phyloP scores from a whole-genome alignment of 495 filamentous ascomycete genomes.

The Hypoxylon cercidicola region DNA sequence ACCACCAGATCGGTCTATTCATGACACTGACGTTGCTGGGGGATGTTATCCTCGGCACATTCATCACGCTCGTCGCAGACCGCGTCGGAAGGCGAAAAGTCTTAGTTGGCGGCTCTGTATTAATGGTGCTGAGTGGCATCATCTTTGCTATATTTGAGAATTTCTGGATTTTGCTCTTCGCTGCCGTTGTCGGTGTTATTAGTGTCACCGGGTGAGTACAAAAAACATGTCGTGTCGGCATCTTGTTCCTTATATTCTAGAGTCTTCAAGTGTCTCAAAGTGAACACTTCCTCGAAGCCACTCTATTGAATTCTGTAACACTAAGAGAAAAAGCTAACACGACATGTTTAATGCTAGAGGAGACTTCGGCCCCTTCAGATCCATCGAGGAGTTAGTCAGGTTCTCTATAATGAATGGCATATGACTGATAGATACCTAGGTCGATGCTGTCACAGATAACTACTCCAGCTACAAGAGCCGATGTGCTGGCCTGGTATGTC shows the following conservation, averaged over 20 bases:
- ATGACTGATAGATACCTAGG: slow-evolving; percentile 29
- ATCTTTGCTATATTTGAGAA: slow-evolving; percentile 74
- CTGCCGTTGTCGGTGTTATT: slow-evolving; percentile 83
- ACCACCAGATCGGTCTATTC: slow-evolving; percentile 82
- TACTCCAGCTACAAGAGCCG: slow-evolving; percentile 65
- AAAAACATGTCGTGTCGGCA: no score
- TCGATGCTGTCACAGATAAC: slow-evolving; percentile 81
- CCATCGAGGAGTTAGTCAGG: slow-evolving; percentile 73
- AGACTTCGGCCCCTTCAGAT: slow-evolving; percentile 84
- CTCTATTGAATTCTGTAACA: no score
- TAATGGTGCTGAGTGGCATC: slow-evolving; percentile 76
- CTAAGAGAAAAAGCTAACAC: no score
- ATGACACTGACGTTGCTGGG: slow-evolving; percentile 88
- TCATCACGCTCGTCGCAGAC: slow-evolving; percentile 81
- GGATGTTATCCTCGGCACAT: slow-evolving; percentile 79
- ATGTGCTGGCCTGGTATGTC: slow-evolving; percentile 86
- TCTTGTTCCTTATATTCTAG: no score
- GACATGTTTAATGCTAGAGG: no score
- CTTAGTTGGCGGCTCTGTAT: slow-evolving; percentile 71
- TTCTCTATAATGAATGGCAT: neutral
- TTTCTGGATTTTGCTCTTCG: slow-evolving; percentile 78
- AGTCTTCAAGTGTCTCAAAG: no score
- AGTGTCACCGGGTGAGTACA: slow-evolving; percentile 83
- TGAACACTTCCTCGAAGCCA: no score
- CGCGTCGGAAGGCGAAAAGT: slow-evolving; percentile 73